phyloP scores from a whole-genome alignment of 2,329 filamentous ascomycete species.

The Alternaria viburni region DNA sequence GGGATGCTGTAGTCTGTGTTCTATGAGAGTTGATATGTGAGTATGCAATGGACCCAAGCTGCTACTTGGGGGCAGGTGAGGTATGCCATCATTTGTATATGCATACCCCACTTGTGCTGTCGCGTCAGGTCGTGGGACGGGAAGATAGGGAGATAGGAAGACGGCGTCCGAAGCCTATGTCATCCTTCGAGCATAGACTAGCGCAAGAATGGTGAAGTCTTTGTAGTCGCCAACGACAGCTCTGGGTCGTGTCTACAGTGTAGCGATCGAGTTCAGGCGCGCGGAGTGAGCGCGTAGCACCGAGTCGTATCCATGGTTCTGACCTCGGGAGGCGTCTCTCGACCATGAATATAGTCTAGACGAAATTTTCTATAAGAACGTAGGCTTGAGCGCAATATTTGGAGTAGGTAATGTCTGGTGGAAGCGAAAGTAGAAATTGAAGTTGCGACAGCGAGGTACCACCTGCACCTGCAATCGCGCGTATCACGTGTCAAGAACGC shows the following conservation, averaged over 20 bases:
- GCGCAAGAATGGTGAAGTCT: slow-evolving; percentile 7
- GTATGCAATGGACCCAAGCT: not conserved
- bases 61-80: not conserved
- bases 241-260: not conserved
- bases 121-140: slow-evolving; percentile 14
- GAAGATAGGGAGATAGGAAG: slow-evolving; percentile 22
- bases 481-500: slow-evolving; percentile 20
- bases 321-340: not conserved
- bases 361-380: not conserved
- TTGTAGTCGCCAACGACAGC: slow-evolving; percentile 4
- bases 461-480: not conserved
- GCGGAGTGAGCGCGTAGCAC: not conserved
- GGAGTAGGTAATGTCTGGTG: too few relatives aligned
- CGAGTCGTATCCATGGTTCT: not conserved
- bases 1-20: not conserved
- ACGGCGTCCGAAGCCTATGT: slow-evolving; percentile 1
- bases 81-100: not conserved
- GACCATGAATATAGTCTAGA: not conserved
- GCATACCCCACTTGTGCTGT: slow-evolving; percentile 16
- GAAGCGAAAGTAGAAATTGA: not conserved
- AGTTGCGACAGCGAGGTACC: not conserved
- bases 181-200: not conserved
- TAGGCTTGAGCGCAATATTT: not conserved
- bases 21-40: not conserved
- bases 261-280: not conserved